A percentile compares a stretch with the other conserved stretches of the same genome.
These are phyloP conservation scores for Tolypocladium album DNA, from an alignment of 2,329 filamentous ascomycete genomes.

Conservation along the genomic window DNA sequence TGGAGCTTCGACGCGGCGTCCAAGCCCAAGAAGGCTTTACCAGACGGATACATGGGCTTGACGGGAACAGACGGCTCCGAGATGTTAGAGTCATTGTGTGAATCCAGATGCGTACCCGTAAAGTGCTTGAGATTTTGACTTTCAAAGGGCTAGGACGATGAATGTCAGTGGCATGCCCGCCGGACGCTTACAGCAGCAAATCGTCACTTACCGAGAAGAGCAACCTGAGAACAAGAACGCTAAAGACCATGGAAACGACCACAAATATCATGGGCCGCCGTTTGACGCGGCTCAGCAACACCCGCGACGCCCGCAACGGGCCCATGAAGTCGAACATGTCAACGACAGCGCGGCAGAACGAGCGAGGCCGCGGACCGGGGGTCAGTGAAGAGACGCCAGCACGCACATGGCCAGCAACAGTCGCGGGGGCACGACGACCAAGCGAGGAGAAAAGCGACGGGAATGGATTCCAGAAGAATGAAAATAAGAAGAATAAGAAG, in stretches of 20 bases:
- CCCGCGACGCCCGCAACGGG: not conserved
- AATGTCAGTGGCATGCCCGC: not conserved
- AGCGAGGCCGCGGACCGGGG: not conserved
- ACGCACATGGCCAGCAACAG: not conserved
- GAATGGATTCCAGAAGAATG: not conserved
- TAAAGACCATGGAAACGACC: slow-evolving; percentile 3
- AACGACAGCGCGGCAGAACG: not conserved
- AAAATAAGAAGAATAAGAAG: not conserved
- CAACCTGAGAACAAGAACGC: slow-evolving; percentile 3
- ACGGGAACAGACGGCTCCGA: not conserved
- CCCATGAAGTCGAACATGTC: not conserved
- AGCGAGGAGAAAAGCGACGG: not conserved
- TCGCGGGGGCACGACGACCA: not conserved
- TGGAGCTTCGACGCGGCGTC: slow-evolving; percentile 7
- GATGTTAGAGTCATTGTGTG: not conserved
- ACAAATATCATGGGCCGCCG: slow-evolving; percentile 1
- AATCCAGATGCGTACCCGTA: not conserved
- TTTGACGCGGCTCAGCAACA: not conserved
- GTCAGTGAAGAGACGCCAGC: not conserved
- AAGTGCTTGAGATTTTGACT: not conserved
- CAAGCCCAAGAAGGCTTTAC: not conserved
- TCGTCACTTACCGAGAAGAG: slow-evolving; percentile 3
- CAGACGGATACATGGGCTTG: not conserved
- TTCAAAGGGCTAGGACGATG: not conserved
- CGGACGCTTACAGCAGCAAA: not conserved